These are phyloP conservation scores for Naganishia albida DNA, from an alignment of 1,284 basidiomycete species.

Conservation along the genomic window DNA sequence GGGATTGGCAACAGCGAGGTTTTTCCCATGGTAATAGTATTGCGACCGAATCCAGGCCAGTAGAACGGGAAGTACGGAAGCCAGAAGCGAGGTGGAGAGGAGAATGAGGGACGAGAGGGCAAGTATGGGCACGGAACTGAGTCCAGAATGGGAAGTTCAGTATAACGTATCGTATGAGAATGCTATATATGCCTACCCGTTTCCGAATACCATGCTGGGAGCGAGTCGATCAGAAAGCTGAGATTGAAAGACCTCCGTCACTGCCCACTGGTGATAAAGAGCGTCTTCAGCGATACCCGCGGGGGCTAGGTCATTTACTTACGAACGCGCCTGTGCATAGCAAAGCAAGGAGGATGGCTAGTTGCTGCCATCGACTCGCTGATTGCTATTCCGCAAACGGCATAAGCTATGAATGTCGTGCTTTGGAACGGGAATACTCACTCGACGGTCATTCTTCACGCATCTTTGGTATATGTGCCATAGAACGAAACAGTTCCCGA, in stretches of 20 bases:
- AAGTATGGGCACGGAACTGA: slow-evolving; percentile 6
- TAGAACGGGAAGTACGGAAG: slow-evolving; percentile 3
- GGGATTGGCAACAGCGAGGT: neutral
- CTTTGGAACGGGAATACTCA: neutral
- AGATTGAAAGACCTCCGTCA: slow-evolving; percentile 2
- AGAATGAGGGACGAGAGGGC: slow-evolving; percentile 10
- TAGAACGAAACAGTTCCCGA: slow-evolving; percentile 6
- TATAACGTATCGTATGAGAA: neutral
- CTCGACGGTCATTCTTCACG: slow-evolving; percentile 11
- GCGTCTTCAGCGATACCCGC: neutral
- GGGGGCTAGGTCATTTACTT: neutral
- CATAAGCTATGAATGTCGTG: neutral
- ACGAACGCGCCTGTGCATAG: slow-evolving; percentile 16
- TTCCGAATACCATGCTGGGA: neutral
- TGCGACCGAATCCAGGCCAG: slow-evolving; percentile 4
- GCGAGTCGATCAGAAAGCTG: neutral
- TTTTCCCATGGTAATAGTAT: slow-evolving; percentile 9
- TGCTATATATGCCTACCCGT: neutral
- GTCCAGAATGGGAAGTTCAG: neutral
- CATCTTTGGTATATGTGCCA: slow-evolving; percentile 16
- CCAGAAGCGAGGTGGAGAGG: slow-evolving; percentile 1
- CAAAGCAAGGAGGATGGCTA: slow-evolving; percentile 10
- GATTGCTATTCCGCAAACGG: neutral
- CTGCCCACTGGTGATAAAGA: slow-evolving; percentile 1
- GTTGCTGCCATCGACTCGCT: slow-evolving; percentile 17